These are phyloP conservation scores for Mortierella sp. DNA, from an alignment of 371 early-diverging fungal species.

Conservation along the genomic window DNA sequence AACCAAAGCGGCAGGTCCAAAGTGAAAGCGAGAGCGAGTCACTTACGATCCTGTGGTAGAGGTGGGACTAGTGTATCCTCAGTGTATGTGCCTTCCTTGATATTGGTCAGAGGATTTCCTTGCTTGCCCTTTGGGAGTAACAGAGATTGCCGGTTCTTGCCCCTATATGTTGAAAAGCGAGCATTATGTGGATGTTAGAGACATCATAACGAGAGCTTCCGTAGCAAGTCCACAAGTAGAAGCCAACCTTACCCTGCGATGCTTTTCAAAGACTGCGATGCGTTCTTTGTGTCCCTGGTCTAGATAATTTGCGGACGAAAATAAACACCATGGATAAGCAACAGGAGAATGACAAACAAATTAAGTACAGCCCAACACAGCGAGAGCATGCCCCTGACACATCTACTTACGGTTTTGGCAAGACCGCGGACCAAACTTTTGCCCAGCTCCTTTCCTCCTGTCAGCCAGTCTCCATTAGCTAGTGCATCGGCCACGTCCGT, in stretches of 20 bases:
- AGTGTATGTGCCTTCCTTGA: conserved; percentile 34
- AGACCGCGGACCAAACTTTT: conserved; percentile 56
- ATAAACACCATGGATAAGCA: background rate
- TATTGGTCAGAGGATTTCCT: background rate
- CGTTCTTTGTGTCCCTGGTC: conserved; percentile 41
- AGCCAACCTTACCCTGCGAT: conserved; percentile 29
- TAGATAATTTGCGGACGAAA: background rate
- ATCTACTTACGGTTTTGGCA: conserved; percentile 38
- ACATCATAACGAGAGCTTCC: background rate
- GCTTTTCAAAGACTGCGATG: conserved; percentile 42
- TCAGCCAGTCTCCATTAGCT: conserved; percentile 58
- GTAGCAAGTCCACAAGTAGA: background rate
- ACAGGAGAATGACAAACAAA: no score
- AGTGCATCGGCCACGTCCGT: conserved; percentile 55
- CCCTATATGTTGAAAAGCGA: conserved; percentile 5
- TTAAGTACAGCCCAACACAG: background rate
- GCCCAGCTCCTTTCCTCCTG: conserved; percentile 58
- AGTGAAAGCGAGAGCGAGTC: background rate
- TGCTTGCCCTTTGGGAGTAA: conserved; percentile 35
- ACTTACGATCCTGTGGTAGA: conserved; percentile 31
- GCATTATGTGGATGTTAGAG: background rate
- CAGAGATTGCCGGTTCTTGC: conserved; percentile 48
- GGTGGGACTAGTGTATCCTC: conserved; percentile 36
- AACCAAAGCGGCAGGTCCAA: background rate
- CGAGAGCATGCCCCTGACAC: background rate